phyloP scores from a whole-genome alignment of 1,139 yeast species.

The Hanseniaspora uvarum region DNA sequence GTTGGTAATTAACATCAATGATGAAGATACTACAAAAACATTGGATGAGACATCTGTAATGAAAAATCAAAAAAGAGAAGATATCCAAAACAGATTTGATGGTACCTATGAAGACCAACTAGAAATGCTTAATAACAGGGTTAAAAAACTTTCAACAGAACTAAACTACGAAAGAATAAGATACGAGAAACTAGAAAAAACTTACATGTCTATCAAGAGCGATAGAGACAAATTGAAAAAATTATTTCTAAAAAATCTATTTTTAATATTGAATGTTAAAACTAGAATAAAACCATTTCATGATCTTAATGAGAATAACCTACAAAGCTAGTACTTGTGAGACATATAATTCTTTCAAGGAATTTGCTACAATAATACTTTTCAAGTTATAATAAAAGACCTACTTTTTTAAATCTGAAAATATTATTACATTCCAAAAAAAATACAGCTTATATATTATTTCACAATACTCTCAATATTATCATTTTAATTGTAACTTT shows the following conservation, averaged over 20 bases:
- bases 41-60: neutral
- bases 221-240: neutral
- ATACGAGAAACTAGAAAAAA: neutral
- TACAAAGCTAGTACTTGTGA: no score
- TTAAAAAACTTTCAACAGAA: neutral
- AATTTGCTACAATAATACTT: no score
- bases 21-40: neutral
- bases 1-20: neutral
- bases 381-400: no score
- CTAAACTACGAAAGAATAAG: neutral
- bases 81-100: neutral
- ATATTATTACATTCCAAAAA: no score
- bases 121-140: neutral
- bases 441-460: no score
- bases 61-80: neutral
- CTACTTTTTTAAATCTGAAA: no score
- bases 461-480: no score
- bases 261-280: neutral
- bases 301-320: no score
- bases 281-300: neutral
- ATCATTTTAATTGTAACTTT: no score
- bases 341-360: no score
- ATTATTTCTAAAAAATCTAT: neutral
- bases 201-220: neutral
- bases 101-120: neutral